These are phyloP conservation scores for Amphibolis antarctica DNA, from an alignment of 106 monocot species.

Conservation along the genomic window DNA sequence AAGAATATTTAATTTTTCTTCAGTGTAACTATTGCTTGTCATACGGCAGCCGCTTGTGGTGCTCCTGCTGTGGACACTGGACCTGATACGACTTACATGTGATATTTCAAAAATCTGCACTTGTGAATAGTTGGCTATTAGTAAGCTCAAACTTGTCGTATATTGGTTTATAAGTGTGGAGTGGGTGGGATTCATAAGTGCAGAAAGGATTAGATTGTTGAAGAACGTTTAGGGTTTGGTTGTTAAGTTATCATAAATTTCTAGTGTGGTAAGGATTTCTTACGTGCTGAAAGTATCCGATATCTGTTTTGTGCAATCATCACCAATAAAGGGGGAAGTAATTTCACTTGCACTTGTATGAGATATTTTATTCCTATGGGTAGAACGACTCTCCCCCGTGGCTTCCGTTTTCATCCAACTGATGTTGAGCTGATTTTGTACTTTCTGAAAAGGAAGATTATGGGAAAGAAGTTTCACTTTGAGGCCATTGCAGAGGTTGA, in stretches of 20 bases:
- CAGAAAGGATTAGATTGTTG: constrained; percentile 1
- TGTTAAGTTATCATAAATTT: not conserved
- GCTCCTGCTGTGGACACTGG: constrained; percentile 9
- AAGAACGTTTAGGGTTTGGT: not conserved
- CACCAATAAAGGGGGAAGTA: not conserved
- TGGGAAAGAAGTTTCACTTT: constrained; percentile 6
- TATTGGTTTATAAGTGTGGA: not conserved
- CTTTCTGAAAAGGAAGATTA: constrained; percentile 20
- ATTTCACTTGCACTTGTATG: not conserved
- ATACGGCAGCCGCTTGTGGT: constrained; percentile 6
- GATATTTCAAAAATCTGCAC: constrained; percentile 7
- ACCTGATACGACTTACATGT: constrained; percentile 7
- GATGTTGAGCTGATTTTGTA: constrained; percentile 13
- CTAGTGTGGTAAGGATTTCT: not conserved
- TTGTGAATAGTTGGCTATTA: not conserved
- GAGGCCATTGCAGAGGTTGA: constrained; percentile 20
- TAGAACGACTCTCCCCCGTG: constrained; percentile 8
- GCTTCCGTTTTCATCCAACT: constrained; percentile 22
- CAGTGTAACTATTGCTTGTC: not conserved
- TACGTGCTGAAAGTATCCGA: not conserved
- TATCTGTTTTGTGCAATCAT: not conserved
- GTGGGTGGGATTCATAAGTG: not conserved
- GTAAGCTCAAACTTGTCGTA: not conserved
- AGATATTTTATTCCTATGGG: constrained; percentile 1
- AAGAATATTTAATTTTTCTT: not conserved